phyloP scores from a whole-genome alignment of 2,329 filamentous ascomycete species.

The Monosporascus cannonballus region DNA sequence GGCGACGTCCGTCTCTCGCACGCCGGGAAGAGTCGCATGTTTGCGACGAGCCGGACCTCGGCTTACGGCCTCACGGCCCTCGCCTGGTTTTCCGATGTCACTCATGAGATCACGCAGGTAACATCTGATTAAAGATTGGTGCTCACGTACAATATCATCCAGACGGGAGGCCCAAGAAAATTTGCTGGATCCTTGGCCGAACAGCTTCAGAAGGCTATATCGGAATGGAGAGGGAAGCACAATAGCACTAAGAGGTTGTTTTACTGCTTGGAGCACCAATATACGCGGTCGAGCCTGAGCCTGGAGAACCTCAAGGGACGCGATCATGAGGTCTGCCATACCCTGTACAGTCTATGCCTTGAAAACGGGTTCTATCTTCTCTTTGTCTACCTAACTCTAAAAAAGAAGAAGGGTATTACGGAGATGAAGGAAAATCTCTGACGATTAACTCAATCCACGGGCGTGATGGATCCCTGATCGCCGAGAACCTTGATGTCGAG shows the following conservation, averaged over 20 bases:
- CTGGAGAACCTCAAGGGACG: background rate
- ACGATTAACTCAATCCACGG: background rate
- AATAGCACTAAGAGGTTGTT: background rate
- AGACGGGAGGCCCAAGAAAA: slow-evolving; percentile 3
- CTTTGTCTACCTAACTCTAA: background rate
- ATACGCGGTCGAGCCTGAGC: background rate
- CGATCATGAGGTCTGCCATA: background rate
- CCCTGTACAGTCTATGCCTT: background rate
- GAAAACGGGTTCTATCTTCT: background rate
- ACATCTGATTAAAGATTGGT: slow-evolving; percentile 36
- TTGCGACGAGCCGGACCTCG: slow-evolving; percentile 21
- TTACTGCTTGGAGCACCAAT: background rate
- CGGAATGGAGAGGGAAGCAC: background rate
- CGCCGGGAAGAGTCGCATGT: slow-evolving; percentile 16
- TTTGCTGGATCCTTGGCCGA: slow-evolving; percentile 1
- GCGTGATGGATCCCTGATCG: background rate
- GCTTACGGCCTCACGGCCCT: slow-evolving; percentile 20
- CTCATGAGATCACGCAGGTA: slow-evolving; percentile 37
- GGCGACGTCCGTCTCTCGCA: slow-evolving; percentile 31
- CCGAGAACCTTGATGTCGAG: background rate
- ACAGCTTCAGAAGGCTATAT: background rate
- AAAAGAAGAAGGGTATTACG: background rate
- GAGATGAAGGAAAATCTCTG: background rate
- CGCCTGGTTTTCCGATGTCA: slow-evolving; percentile 41
- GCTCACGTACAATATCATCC: slow-evolving; percentile 41